Conservation (phyloP, 768 basidiomycete species). For the Tephrocybe sp. region DNA sequence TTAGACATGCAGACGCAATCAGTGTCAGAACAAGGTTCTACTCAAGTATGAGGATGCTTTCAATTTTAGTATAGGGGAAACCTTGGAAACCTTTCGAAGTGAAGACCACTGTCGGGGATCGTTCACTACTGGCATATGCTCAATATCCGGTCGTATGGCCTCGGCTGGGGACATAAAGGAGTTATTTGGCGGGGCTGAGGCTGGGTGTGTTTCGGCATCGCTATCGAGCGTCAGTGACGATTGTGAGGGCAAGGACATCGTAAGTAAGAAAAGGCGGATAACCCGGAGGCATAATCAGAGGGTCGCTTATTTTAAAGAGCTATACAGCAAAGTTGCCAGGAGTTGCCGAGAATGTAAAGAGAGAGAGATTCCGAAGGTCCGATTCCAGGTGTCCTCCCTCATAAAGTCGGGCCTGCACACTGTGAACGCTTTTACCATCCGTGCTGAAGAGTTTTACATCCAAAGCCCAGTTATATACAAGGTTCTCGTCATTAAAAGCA, state of each 20-base stretch:
- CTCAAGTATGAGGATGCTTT: background rate
- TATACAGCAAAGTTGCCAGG: too few species aligned
- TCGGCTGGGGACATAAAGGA: background rate
- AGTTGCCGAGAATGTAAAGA: too few species aligned
- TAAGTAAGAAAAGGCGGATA: background rate
- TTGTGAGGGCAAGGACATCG: constrained; percentile 8
- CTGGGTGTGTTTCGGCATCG: constrained; percentile 3
- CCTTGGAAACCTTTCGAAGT: constrained; percentile 47
- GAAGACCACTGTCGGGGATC: constrained; percentile 62
- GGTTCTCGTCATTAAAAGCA: too few species aligned
- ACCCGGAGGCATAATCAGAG: too few species aligned
- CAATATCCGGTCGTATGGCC: constrained; percentile 35
- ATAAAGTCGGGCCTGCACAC: too few species aligned
- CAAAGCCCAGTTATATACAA: too few species aligned
- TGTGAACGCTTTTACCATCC: too few species aligned
- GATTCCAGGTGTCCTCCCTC: too few species aligned
- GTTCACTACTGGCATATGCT: constrained; percentile 51
- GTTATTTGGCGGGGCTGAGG: background rate
- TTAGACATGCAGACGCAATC: constrained; percentile 51
- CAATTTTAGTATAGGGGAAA: background rate
- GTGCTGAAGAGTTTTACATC: too few species aligned
- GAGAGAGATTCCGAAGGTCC: too few species aligned
- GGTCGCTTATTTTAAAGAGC: too few species aligned
- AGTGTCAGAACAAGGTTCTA: constrained; percentile 45
- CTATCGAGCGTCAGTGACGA: constrained; percentile 8